Base-by-base conservation (phyloP, 371 early-diverging fungal species). In the Entomophthora muscae region DNA sequence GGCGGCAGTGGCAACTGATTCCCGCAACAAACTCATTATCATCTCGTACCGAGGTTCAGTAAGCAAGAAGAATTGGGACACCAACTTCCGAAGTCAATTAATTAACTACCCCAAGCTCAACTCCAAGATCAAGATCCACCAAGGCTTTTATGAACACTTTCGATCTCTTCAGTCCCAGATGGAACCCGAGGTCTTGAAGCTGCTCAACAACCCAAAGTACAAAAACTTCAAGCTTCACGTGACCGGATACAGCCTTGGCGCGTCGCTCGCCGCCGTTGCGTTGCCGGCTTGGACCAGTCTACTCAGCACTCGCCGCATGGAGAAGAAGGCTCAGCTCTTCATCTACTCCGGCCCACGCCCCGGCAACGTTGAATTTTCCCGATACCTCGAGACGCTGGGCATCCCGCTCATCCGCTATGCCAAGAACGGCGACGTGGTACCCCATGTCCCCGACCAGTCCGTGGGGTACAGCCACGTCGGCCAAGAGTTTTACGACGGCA, bases 231-330 rank as follows among this genome's bases (percentile, higher is more conserved):
- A 17, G 17, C 13, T 59, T 17, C 32, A 32, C 23, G 17, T 59
- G 2, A 59, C 60, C 24, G 60, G 60, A 13, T 30, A 32, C 42
- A 59, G 60, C 27, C 22, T 59, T 22, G 60, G 60, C 24, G 60
- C 60, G 31, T 17, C 60, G 5, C 21, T 24, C 42, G 31, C 60
- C 17, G 5, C 26, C 0, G 24, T 59, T 31, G 27, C 57, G 2
- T 22, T 57, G 21, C 57, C 57, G 3, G 29, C 10, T 28, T 57
- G 57, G 57, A 5, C 13, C 13, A 29, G 30, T 28, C 10, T 57
- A 10, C 27, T 57, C 13, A n/a, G 31, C 21, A 3, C 23, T 3
- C 3, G 57, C 3, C 13, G 31, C 29, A 31, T 29, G 2, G 13
- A 28, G 21, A 12, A 31, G 12, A 57, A 57, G 28, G 7, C 42